These are phyloP conservation scores for Lentinus brumalis DNA, from an alignment of 768 basidiomycete species.

Conservation along the genomic window DNA sequence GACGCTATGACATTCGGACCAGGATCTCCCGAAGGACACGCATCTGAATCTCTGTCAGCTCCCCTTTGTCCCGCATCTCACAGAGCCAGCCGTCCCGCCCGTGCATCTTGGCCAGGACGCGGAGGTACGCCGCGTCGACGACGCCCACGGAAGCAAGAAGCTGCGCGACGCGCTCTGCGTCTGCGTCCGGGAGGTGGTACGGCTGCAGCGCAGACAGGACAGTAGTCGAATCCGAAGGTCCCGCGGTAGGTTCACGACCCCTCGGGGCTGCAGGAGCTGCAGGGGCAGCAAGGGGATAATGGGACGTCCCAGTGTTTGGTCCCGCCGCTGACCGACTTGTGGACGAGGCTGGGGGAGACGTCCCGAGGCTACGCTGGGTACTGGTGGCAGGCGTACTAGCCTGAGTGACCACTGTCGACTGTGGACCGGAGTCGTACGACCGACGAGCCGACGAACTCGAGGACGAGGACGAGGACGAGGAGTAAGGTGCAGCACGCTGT, in stretches of 20 bases:
- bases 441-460: not conserved
- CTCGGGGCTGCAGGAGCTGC: too few species aligned
- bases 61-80: constrained; percentile 1
- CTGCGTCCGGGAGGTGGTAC: not conserved
- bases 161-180: constrained; percentile 7
- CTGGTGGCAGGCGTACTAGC: too few species aligned
- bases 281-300: too few species aligned
- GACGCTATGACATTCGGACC: not conserved
- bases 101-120: not conserved
- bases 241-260: not conserved
- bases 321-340: not conserved
- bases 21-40: constrained; percentile 5
- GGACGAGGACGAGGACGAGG: not conserved
- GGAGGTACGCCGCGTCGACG: not conserved
- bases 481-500: too few species aligned
- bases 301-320: not conserved
- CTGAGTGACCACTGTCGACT: too few species aligned
- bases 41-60: constrained; percentile 5
- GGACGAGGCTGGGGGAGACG: not conserved
- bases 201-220: not conserved
- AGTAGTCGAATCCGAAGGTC: not conserved
- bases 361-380: not conserved
- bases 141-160: constrained; percentile 5
- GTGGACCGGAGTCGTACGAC: too few species aligned
- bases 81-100: constrained; percentile 7